Percentiles rank a stretch among this genome's conserved stretches.
Evolutionary conservation across 768 basidiomycete genomes (phyloP).

Genomic region (Mycena belliarum): DNA sequence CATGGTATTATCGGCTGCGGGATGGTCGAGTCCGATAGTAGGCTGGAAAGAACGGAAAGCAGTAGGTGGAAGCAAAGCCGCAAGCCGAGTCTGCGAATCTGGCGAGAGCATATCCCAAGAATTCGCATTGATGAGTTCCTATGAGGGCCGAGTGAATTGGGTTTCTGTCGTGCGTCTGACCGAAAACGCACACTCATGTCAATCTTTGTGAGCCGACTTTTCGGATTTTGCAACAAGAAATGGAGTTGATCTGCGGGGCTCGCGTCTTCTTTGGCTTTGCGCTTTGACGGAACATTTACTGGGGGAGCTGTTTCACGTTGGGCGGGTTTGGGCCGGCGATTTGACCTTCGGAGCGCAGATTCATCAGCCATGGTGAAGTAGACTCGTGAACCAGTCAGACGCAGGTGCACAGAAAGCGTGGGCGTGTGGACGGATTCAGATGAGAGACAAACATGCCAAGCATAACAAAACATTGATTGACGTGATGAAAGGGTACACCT

Average conservation of each 20-base stretch:
- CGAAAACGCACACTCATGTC: constrained; percentile 50
- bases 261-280: constrained; percentile 29
- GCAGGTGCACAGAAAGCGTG: too few relatives aligned
- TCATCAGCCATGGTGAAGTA: constrained; percentile 10
- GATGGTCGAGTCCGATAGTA: constrained; percentile 38
- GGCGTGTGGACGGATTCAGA: too few relatives aligned
- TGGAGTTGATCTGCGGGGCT: constrained; percentile 39
- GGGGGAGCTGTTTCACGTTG: constrained; percentile 13
- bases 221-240: constrained; percentile 44
- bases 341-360: constrained; percentile 14
- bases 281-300: constrained; percentile 24
- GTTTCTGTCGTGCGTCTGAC: constrained; percentile 1
- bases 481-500: too few relatives aligned
- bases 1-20: constrained; percentile 29
- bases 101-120: constrained; percentile 49
- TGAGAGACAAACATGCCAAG: too few relatives aligned
- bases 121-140: constrained; percentile 50
- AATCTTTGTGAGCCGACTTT: constrained; percentile 49
- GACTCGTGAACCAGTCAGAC: too few relatives aligned
- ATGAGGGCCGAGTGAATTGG: constrained; percentile 7
- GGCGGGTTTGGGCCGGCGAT: constrained; percentile 17
- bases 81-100: constrained; percentile 39
- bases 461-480: too few relatives aligned
- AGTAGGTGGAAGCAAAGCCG: constrained; percentile 46
- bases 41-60: constrained; percentile 39